A percentile compares a stretch with the other conserved stretches of the same genome.
Evolutionary conservation across 2,329 filamentous ascomycete species (phyloP).

Genomic region (Truncatella angustata): DNA sequence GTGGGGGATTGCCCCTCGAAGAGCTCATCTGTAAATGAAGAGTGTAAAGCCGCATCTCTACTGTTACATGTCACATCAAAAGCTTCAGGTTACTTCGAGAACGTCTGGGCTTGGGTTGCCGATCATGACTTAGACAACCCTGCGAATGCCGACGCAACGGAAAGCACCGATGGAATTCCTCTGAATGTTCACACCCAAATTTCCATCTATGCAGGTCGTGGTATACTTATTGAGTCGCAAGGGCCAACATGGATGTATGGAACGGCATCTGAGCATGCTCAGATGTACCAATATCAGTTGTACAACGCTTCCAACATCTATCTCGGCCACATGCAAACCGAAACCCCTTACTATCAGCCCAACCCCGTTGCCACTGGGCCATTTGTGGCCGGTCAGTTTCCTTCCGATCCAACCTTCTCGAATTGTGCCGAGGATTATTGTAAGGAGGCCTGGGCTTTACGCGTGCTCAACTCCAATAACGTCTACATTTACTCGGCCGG

Average conservation of each 20-base stretch:
- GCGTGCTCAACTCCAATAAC: no score
- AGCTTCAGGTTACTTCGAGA: slow-evolving; percentile 47
- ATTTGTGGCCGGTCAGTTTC: no score
- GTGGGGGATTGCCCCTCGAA: neutral
- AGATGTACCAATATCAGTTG: slow-evolving; percentile 61
- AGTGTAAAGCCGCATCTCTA: neutral
- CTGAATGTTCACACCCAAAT: no score
- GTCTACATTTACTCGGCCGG: no score
- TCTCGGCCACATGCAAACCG: slow-evolving; percentile 63
- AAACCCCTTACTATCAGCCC: no score
- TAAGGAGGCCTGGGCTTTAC: no score
- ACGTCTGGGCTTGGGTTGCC: slow-evolving; percentile 64
- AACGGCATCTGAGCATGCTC: slow-evolving; percentile 42
- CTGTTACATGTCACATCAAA: slow-evolving; percentile 36
- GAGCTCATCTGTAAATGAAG: neutral
- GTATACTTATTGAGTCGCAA: neutral
- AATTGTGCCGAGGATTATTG: no score
- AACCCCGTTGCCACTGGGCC: no score
- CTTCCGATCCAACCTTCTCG: no score
- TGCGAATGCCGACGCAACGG: neutral
- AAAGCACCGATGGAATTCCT: no score
- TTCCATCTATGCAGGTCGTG: neutral
- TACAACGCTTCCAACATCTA: slow-evolving; percentile 59
- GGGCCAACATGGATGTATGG: slow-evolving; percentile 36
- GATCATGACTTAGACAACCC: slow-evolving; percentile 48